Base-by-base conservation (phyloP, 108 stramenopile species). In the Chaetoceros tenuissimus region DNA sequence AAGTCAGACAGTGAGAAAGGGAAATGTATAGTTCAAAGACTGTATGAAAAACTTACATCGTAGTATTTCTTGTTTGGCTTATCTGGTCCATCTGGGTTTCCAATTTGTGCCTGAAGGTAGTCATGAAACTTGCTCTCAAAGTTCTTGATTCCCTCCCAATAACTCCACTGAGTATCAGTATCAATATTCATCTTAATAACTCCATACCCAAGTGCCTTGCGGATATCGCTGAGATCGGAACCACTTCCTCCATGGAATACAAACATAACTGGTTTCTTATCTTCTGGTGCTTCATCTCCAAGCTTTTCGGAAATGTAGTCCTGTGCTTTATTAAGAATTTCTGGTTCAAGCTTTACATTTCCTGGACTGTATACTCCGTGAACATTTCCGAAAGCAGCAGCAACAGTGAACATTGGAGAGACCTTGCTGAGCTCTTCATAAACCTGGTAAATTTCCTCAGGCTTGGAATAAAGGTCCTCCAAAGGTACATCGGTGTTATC, bases 41-140 rank as follows among this genome's bases (percentile, higher is more conserved):
- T 24, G 2, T 16, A 31, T 26, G 26, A 29, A 31, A 51, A 24
- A 74, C 79, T 71, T 73, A 81, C 77, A 71, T 94, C 95, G 79
- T 96, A 96, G 77, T 86, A 94, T 73, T 96, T 96, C 87, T 96
- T 96, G 86, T 96, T 96, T 31, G 95, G 95, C 81, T 96, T 96
- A 56, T 85, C 82, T 24, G 68, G 66, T 56, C 95, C 95, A n/a
- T 94, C 92, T 20, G 95, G 95, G 81, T 96, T 96, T 60, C 95
- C 95, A 59, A 96, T 94, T 76, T 96, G 95, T 44, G 59, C 67
- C 67, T 96, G 94, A 58, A 92, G 64, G 59, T 86, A 92, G 46
- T 82, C 86, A 57, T 80, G 82, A 64, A 75, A 82, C 63, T 85
- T 89, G 19, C 60, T 57, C 57, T 85, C 84, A 59, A 81, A 89